Base-by-base conservation (phyloP, 371 early-diverging fungal genomes). In the Fennellomyces sp. region DNA sequence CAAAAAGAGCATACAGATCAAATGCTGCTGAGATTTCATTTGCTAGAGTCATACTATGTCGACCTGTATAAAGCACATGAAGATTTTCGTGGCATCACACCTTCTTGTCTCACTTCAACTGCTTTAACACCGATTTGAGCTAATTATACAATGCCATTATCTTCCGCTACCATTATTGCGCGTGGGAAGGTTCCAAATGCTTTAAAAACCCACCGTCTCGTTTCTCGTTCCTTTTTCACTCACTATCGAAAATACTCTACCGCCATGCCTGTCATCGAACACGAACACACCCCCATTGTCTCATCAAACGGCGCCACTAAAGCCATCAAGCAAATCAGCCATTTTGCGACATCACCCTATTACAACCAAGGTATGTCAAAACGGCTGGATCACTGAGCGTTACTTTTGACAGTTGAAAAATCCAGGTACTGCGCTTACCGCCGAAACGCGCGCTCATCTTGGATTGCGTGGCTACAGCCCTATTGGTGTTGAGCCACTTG, bases 391-490 rank as follows among this genome's bases (percentile, higher is more conserved):
- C n/a, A n/a, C n/a, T n/a, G n/a, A n/a, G n/a, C n/a, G n/a, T n/a
- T n/a, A n/a, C n/a, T n/a, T n/a, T n/a, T n/a, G n/a, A n/a, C n/a
- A n/a, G n/a, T n/a, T n/a, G n/a, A n/a, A n/a, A n/a, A n/a, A n/a
- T n/a, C n/a, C 29, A 68, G 68, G 68, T 29, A 63, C 68, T 11
- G 54, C 57, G 5, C 42, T 68, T 25, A 19, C 36, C 10, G 8
- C 33, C 2, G 53, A 55, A 13, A 27, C 60, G 12, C 53, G 68
- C 8, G 19, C 28, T 11, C 58, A 42, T 13, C 49, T 90, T 28
- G 74, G 77, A 28, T 69, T 92, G 25, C 66, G 69, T 25, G 95
- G 95, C 8, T 84, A 93, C 47, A 59, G 83, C 17, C 95, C 95
- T 8, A 62, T 82, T 17, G 81, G 79, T 39, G 78, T 92, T 47